phyloP scores from a whole-genome alignment of 768 basidiomycete genomes.

The Lactifluus echinatus region DNA sequence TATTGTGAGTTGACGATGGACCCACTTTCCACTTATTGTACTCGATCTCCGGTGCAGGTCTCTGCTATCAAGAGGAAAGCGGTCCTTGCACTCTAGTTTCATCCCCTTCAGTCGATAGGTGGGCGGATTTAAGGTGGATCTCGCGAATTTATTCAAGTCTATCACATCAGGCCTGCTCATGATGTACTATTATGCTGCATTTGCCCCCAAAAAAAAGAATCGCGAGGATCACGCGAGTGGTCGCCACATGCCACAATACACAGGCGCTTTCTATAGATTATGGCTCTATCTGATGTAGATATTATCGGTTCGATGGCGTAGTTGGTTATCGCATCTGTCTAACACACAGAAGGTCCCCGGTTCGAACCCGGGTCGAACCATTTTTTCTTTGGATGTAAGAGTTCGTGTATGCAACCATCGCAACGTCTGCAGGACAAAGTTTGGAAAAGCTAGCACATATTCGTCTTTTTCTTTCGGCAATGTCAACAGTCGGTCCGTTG shows the following conservation, averaged over 20 bases:
- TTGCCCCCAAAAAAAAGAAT: no score
- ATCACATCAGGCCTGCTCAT: no score
- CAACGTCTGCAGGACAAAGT: no score
- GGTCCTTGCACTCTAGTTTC: not conserved
- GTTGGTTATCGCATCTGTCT: slow-evolving; percentile 76
- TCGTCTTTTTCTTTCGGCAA: not conserved
- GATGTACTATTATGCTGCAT: no score
- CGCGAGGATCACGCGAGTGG: not conserved
- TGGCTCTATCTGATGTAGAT: not conserved
- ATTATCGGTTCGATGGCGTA: slow-evolving; percentile 48
- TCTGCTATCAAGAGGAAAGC: not conserved
- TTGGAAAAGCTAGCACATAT: not conserved
- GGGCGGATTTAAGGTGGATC: not conserved
- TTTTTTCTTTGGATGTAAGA: no score
- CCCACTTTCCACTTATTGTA: no score
- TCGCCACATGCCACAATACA: no score
- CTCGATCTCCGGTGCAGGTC: not conserved
- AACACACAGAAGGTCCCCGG: slow-evolving; percentile 35
- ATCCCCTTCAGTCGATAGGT: not conserved
- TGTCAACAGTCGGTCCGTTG: not conserved
- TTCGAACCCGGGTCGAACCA: slow-evolving; percentile 23
- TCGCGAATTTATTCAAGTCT: not conserved
- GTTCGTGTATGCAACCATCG: no score
- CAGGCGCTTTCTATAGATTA: not conserved
- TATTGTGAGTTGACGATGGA: not conserved